Base-by-base conservation (phyloP, 257 asterid genomes). In the Salvia splendens region DNA sequence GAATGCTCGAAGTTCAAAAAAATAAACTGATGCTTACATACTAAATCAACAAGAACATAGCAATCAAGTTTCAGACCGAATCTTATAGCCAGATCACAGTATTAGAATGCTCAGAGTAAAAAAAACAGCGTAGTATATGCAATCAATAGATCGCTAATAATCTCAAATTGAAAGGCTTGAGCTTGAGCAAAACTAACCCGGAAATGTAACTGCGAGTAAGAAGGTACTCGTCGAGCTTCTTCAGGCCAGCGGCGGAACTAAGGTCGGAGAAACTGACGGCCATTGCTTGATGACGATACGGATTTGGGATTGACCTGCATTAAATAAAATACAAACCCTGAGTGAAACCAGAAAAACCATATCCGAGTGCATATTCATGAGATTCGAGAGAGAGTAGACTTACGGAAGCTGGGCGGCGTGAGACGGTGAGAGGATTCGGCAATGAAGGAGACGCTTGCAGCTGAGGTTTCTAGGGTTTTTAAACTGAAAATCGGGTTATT, bases 221-320 rank as follows among this genome's bases (percentile, higher is more conserved):
- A 46, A 93, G 96, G 82, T 79, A 87, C n/a, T 86, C 96, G 64
- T 93, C 97, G 49, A 93, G 95, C 82, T 88, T 90, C 87, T 88
- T 85, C 72, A 88, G 86, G 46, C 97, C 97, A 61, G 94, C 72
- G 1, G 68, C 83, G 0, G 87, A 83, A 30, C 72, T 67, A 50
- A 87, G 82, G 64, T 83, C 80, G 81, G 43, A 9, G 51, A 85
- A 83, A 59, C 86, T 51, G 59, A 82, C 87, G 6, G 84, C 97
- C 96, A 93, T 93, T 76, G 80, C 79, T 70, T 24, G 41, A 54
- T 28, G 40, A 52, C 8, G 47, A 48, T 40, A 20, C 1, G 65
- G 57, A 35, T 46, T 46, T 50, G 69, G 66, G 42, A 45, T 24
- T 40, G 62, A 69, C 55, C 57, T 69, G 3, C 60, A 45, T 17